Conservation (phyloP, 2,329 filamentous ascomycete species). For the Geosmithia putterillii region DNA sequence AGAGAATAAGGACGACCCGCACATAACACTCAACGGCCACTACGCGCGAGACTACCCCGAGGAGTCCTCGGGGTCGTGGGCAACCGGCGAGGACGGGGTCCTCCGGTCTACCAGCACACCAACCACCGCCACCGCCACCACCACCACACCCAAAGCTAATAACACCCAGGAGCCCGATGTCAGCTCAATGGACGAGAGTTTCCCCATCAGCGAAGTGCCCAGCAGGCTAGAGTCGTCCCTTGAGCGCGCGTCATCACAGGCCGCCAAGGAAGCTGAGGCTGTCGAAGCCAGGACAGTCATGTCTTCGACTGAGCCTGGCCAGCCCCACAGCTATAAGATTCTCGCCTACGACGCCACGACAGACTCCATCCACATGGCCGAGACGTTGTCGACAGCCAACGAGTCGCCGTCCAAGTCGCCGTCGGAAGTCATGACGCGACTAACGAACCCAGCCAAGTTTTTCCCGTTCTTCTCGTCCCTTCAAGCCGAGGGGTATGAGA, state of each 20-base stretch:
- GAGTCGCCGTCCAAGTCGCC: slow-evolving; percentile 41
- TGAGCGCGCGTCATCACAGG: slow-evolving; percentile 9
- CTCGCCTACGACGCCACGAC: slow-evolving; percentile 51
- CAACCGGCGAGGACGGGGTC: slow-evolving; percentile 6
- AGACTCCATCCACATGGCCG: slow-evolving; percentile 43
- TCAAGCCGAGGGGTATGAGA: slow-evolving; percentile 51
- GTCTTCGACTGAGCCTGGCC: neutral
- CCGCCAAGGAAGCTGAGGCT: neutral
- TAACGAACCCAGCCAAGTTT: slow-evolving; percentile 53
- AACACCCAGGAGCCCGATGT: slow-evolving; percentile 13
- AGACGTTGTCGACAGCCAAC: slow-evolving; percentile 43
- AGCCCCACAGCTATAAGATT: slow-evolving; percentile 40
- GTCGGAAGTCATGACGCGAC: slow-evolving; percentile 44
- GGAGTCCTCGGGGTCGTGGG: slow-evolving; percentile 33
- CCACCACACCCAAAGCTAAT: neutral
- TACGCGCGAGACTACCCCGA: slow-evolving; percentile 40
- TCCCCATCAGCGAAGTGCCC: slow-evolving; percentile 12
- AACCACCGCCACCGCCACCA: neutral
- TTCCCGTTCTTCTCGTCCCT: slow-evolving; percentile 49
- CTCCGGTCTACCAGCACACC: neutral
- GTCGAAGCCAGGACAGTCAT: neutral
- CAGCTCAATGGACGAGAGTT: slow-evolving; percentile 28
- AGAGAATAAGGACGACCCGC: neutral
- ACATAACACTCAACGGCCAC: slow-evolving; percentile 27
- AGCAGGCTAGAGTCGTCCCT: slow-evolving; percentile 16